phyloP scores from a whole-genome alignment of 2,329 filamentous ascomycete genomes.

The Diaporthe citri region DNA sequence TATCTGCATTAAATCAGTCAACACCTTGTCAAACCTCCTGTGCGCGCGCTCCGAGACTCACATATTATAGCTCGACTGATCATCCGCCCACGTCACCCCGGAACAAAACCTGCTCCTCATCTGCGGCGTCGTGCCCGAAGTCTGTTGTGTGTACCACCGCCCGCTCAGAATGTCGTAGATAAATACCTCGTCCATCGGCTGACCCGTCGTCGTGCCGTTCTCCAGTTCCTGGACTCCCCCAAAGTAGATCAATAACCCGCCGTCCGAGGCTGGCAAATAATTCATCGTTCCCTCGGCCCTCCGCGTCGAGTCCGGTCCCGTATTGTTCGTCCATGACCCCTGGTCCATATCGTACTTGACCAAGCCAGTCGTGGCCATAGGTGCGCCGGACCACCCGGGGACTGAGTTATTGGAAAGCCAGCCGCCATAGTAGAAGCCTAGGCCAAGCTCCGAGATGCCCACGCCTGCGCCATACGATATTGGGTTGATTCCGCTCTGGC shows the following conservation, averaged over 20 bases:
- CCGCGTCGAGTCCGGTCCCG: conserved; percentile 64
- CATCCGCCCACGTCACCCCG: conserved; percentile 69
- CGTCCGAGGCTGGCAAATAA: conserved; percentile 70
- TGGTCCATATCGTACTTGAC: conserved; percentile 68
- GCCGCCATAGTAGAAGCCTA: conserved; percentile 73
- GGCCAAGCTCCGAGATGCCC: conserved; percentile 64
- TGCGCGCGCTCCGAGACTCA: conserved; percentile 50
- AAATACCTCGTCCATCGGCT: conserved; percentile 64
- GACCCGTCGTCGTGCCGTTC: conserved; percentile 61
- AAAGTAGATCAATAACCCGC: conserved; percentile 72
- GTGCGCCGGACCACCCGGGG: conserved; percentile 62
- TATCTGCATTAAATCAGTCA: conserved; percentile 58
- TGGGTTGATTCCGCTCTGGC: conserved; percentile 54
- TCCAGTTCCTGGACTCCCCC: conserved; percentile 66
- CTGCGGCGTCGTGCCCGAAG: conserved; percentile 64
- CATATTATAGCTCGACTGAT: conserved; percentile 75
- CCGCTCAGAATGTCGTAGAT: conserved; percentile 71
- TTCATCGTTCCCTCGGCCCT: conserved; percentile 72
- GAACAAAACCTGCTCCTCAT: conserved; percentile 71
- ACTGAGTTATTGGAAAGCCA: conserved; percentile 69
- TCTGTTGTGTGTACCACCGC: conserved; percentile 71
- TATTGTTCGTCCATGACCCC: conserved; percentile 64
- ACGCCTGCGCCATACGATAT: conserved; percentile 70
- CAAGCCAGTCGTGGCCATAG: conserved; percentile 63
- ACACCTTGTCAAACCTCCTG: conserved; percentile 31